phyloP scores from a whole-genome alignment of 345 rosid genomes.

The Orychophragmus violaceus region DNA sequence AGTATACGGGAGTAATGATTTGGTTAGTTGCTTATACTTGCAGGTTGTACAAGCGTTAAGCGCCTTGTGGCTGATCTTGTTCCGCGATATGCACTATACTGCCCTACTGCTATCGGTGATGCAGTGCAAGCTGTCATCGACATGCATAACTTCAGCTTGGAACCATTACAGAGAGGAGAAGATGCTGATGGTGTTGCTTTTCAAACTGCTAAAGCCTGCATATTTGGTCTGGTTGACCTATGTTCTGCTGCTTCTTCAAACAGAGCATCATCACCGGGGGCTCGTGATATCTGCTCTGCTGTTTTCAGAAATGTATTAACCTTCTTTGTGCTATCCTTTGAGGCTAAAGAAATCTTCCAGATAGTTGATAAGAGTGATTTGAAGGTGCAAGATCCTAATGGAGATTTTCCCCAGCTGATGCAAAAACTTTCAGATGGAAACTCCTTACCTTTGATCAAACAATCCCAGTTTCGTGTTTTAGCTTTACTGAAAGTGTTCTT shows the following conservation, averaged over 20 bases:
- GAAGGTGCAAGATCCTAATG: conserved; percentile 48
- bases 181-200: conserved; percentile 71
- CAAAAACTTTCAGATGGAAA: conserved; percentile 51
- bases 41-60: conserved; percentile 88
- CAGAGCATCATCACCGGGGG: conserved; percentile 47
- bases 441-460: conserved; percentile 45
- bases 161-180: conserved; percentile 45
- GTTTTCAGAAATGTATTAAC: conserved; percentile 68
- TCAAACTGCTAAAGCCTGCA: conserved; percentile 76
- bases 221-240: conserved; percentile 77
- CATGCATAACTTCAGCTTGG: conserved; percentile 57
- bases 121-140: conserved; percentile 58
- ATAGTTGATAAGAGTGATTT: conserved; percentile 48
- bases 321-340: conserved; percentile 56
- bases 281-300: conserved; percentile 53
- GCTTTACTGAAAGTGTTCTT: conserved; percentile 60
- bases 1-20: conserved; percentile 1
- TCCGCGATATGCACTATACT: conserved; percentile 77
- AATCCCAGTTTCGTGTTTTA: conserved; percentile 53
- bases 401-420: conserved; percentile 52
- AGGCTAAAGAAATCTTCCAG: conserved; percentile 47
- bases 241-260: conserved; percentile 59
- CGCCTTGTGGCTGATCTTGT: conserved; percentile 81
- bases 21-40: conserved; percentile 26
- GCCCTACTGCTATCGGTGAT: conserved; percentile 75